These are phyloP conservation scores for Aechmea fasciata DNA, from an alignment of 176 grass and related monocot genomes.

Conservation along the genomic window DNA sequence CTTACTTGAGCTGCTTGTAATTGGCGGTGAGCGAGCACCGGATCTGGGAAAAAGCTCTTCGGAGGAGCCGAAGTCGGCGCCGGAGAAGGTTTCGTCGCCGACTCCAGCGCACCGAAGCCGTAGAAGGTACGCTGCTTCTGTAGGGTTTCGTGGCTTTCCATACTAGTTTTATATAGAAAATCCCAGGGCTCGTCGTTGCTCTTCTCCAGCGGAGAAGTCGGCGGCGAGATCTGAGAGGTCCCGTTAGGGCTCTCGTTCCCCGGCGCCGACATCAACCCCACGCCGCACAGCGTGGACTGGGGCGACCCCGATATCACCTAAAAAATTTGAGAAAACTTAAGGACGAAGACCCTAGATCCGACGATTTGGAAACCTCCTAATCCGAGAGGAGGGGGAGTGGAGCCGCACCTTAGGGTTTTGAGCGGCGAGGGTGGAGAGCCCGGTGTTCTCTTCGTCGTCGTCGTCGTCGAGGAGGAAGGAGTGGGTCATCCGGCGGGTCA, in stretches of 20 bases:
- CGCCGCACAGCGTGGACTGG: conserved; percentile 18
- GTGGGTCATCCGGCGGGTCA: conserved; percentile 18
- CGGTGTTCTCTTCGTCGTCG: background rate
- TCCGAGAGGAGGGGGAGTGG: background rate
- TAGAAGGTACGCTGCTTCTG: background rate
- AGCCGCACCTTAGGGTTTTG: background rate
- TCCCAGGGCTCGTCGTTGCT: background rate
- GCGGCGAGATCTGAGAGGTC: conserved; percentile 5
- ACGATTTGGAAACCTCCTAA: background rate
- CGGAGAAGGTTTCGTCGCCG: background rate
- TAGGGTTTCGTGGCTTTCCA: background rate
- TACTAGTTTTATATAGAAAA: conserved; percentile 14
- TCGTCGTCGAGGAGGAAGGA: conserved; percentile 29
- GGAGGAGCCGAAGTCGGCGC: background rate
- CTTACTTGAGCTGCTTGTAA: conserved; percentile 23
- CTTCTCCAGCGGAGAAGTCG: conserved; percentile 2
- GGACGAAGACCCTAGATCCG: background rate
- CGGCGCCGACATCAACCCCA: conserved; percentile 2
- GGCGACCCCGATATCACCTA: conserved; percentile 19
- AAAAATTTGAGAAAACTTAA: background rate
- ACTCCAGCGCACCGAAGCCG: background rate
- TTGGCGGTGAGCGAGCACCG: background rate
- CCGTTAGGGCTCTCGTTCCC: conserved; percentile 9
- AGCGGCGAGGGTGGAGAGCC: background rate
- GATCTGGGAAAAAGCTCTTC: background rate